A percentile compares a stretch with the other conserved stretches of the same genome.
These are phyloP conservation scores for Aquilaria agallochum DNA, from an alignment of 441 rosid genomes.

Conservation along the genomic window DNA sequence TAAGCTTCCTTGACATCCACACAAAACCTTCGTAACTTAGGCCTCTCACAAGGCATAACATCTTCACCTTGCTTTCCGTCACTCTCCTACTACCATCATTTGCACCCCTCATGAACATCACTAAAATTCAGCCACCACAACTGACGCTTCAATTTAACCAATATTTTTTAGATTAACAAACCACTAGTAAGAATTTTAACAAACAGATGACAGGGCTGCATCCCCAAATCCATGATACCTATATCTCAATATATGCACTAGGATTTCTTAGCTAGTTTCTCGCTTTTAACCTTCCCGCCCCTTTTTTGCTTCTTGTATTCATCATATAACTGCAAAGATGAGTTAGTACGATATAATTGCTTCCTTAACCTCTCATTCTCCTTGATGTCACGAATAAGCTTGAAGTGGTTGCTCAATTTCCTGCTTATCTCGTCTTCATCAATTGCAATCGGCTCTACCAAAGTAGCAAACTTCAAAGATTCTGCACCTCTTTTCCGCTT, in stretches of 20 bases:
- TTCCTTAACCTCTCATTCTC: slow-evolving; percentile 57
- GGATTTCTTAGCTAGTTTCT: slow-evolving; percentile 3
- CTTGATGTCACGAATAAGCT: slow-evolving; percentile 42
- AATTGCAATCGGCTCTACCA: slow-evolving; percentile 9
- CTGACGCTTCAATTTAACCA: too few species aligned
- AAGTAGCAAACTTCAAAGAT: slow-evolving; percentile 7
- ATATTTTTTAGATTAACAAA: too few species aligned
- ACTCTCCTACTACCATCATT: too few species aligned
- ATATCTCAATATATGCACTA: neutral
- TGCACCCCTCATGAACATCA: too few species aligned
- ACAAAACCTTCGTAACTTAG: too few species aligned
- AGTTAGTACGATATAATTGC: slow-evolving; percentile 32
- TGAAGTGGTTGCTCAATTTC: slow-evolving; percentile 55
- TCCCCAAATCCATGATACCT: too few species aligned
- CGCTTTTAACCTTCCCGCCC: slow-evolving; percentile 20
- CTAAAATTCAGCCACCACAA: too few species aligned
- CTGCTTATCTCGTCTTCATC: slow-evolving; percentile 47
- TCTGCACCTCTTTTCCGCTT: slow-evolving; percentile 46
- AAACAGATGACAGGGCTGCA: too few species aligned
- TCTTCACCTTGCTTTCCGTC: too few species aligned
- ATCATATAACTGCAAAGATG: slow-evolving; percentile 41
- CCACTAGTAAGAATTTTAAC: too few species aligned
- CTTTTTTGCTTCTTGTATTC: slow-evolving; percentile 48
- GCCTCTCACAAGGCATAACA: too few species aligned
- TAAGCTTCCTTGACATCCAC: too few species aligned